Evolutionary conservation across 1,284 basidiomycete genomes (phyloP), one percentile per base, ranked within the genome.

Genomic region (Naganishia albida): DNA sequence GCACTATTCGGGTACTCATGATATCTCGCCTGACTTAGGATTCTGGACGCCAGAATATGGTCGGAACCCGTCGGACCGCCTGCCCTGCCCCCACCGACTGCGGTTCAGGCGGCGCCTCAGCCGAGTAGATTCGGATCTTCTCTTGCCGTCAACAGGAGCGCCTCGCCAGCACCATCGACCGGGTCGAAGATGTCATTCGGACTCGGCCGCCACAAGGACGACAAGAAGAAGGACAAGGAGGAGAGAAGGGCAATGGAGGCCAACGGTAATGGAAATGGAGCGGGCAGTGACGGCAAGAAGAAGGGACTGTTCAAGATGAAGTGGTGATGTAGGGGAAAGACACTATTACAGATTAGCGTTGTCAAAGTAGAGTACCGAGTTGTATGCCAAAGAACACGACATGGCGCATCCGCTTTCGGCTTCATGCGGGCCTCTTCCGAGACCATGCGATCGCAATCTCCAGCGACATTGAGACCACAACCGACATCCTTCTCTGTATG

Each of bases 221-320:
- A 67, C 13, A 65, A 62, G 38, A 65, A 68, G 43, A 63, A 66
- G 60, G 54, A 69, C 55, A 69, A 69, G 54, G 65, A 72, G 65
- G 54, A 57, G 64, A 69, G 69, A 66, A 69, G 68, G 62, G 79
- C 81, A 28, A 81, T 81, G 44, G 75, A 74, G 56, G 46, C 46
- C 6, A 66, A 69, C 67, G 59, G 80, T 80, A 40, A 81, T 80
- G 42, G 74, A 72, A 59, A 73, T 68, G 30, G 66, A 72, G 42
- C 76, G 77, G 25, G 77, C 72, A 78, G 83, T 80, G 88, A 88
- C 80, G 65, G 67, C 70, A 90, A 89, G 82, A 89, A 88, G 82
- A 85, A 85, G 72, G 84, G 87, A 20, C 82, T 92, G 72, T 90
- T 91, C 80, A 78, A 77, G 71, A 74, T 77, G 72, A 76, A 74